These are phyloP conservation scores for Phylloporus scabripes DNA, from an alignment of 768 basidiomycete species.

Conservation along the genomic window DNA sequence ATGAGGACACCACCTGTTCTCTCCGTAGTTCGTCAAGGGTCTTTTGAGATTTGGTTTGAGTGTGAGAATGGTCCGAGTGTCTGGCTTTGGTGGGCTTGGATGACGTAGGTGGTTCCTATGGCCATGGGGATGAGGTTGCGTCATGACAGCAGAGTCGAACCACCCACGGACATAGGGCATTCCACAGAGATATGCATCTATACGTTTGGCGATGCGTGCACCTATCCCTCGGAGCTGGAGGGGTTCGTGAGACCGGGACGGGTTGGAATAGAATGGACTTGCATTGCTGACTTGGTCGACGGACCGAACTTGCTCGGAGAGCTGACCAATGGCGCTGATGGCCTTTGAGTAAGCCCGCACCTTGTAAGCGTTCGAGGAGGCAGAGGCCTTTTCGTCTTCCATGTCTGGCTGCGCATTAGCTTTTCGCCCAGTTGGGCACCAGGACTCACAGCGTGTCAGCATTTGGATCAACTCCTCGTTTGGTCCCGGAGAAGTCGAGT, in stretches of 20 bases:
- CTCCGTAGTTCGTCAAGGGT: slow-evolving; percentile 26
- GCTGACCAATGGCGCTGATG: slow-evolving; percentile 36
- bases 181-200: slow-evolving; percentile 37
- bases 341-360: slow-evolving; percentile 46
- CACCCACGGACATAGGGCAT: slow-evolving; percentile 34
- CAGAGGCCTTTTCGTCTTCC: slow-evolving; percentile 37
- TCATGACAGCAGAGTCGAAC: neutral
- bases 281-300: slow-evolving; percentile 35
- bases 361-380: slow-evolving; percentile 41
- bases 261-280: slow-evolving; percentile 7
- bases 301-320: slow-evolving; percentile 41
- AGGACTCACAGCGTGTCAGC: slow-evolving; percentile 38
- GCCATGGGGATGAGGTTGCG: slow-evolving; percentile 1
- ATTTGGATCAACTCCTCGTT: slow-evolving; percentile 38
- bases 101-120: slow-evolving; percentile 16
- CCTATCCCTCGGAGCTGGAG: slow-evolving; percentile 32
- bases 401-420: slow-evolving; percentile 28
- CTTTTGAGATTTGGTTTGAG: slow-evolving; percentile 6
- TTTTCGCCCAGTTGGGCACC: neutral
- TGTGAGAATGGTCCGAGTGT: slow-evolving; percentile 1
- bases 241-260: slow-evolving; percentile 6
- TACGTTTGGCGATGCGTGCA: slow-evolving; percentile 40
- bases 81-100: slow-evolving; percentile 1
- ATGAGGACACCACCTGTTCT: slow-evolving; percentile 25
- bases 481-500: slow-evolving; percentile 21